Evolutionary conservation across 257 asterid species (phyloP).

Genomic region (Rauvolfia tetraphylla): DNA sequence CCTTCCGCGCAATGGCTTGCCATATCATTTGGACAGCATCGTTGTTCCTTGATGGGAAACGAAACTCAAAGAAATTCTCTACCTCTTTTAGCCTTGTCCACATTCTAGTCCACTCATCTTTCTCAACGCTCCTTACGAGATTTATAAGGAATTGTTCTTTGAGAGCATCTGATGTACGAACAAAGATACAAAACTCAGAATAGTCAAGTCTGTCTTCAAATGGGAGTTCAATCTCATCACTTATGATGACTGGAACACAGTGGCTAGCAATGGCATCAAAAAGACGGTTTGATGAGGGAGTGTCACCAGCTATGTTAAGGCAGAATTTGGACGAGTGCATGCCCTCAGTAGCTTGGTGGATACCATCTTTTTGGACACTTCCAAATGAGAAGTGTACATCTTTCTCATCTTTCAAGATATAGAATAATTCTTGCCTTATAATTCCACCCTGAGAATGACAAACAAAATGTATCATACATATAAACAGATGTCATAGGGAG

Average conservation of each 20-base stretch:
- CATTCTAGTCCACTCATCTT: conserved; percentile 64
- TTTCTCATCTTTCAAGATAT: conserved; percentile 57
- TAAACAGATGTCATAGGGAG: no score
- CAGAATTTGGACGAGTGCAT: conserved; percentile 75
- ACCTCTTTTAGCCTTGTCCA: conserved; percentile 60
- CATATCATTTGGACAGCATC: conserved; percentile 85
- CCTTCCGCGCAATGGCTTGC: conserved; percentile 58
- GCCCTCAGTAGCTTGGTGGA: conserved; percentile 50
- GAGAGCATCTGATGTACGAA: conserved; percentile 52
- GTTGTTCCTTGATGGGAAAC: conserved; percentile 48
- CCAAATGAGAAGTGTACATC: conserved; percentile 78
- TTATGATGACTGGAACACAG: conserved; percentile 73
- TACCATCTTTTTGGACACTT: conserved; percentile 50
- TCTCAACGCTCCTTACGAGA: conserved; percentile 40
- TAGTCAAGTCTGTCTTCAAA: conserved; percentile 68
- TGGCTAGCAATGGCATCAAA: conserved; percentile 80
- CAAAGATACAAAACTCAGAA: conserved; percentile 58
- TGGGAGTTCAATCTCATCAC: conserved; percentile 78
- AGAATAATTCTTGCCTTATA: conserved; percentile 59
- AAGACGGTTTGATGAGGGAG: conserved; percentile 84
- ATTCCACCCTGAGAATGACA: conserved; percentile 57
- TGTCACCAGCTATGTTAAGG: conserved; percentile 81
- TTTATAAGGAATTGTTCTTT: conserved; percentile 44
- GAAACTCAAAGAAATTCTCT: conserved; percentile 45
- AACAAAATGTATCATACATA: background rate